Base-by-base conservation (phyloP, 2,329 filamentous ascomycete species). In the Nothopassalora personata region DNA sequence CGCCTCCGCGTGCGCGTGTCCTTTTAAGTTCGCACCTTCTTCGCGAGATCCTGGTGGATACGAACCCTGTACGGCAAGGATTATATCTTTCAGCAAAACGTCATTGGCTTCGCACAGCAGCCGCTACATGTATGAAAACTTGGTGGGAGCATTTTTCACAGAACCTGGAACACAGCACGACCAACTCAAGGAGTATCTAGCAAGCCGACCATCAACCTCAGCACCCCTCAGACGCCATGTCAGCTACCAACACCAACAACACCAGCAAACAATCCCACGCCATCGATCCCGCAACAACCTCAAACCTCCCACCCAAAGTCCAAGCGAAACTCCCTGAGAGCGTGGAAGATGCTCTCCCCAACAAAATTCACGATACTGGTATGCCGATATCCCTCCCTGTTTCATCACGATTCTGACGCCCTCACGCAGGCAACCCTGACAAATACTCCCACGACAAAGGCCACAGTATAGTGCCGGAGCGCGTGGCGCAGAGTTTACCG, bases 331-430 rank as follows among this genome's bases (percentile, higher is more conserved):
- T 49, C 23, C 59, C 59, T 23, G 59, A 45, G 23, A 39, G 23
- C 8, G 47, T 61, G 47, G 59, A 61, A 23, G 55, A 58, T 19
- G 52, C 56, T 18, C 56, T 61, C 4, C 59, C 59, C 5, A 58
- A 61, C 53, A 61, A 61, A 47, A 39, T 61, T 4, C 59, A 61
- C 47, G 55, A 58, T 18, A 61, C 59, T 18, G 55, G 34, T 10
- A 55, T 51, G 36, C 34, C 51, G 11, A 39, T 47, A 58, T 13
- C 49, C 51, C 30, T 51, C 53, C 18, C 31, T 52, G 7, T 33
- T 55, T 52, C 28, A 52, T 52, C 23, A 47, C 57, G 15, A 47
- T 27, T 6, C 28, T 49, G 6, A 27, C 18, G 8, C 19, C 27
- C 28, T 10, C 27, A 15, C n/a, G 11, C 46, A 49, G 57, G 31